These are phyloP conservation scores for Epichloe glyceriae DNA, from an alignment of 2,329 filamentous ascomycete genomes.

Conservation along the genomic window DNA sequence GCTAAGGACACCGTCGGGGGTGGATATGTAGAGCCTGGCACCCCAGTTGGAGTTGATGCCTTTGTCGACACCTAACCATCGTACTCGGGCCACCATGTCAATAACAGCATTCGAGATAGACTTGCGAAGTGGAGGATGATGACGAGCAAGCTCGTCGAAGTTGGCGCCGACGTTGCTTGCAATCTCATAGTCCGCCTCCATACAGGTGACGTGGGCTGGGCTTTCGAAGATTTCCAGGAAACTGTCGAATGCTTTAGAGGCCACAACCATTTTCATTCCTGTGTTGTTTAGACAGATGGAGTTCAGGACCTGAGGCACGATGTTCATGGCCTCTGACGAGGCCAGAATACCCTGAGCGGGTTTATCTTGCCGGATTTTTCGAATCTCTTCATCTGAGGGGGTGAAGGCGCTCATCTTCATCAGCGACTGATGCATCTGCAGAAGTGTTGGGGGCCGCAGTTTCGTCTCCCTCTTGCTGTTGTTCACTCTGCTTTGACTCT, in stretches of 20 bases:
- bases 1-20: conserved; percentile 40
- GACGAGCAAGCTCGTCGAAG: conserved; percentile 88
- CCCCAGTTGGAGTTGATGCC: conserved; percentile 60
- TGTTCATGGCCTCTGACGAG: conserved; percentile 77
- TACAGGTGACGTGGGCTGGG: conserved; percentile 70
- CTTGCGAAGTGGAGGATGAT: conserved; percentile 73
- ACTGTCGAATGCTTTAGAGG: conserved; percentile 67
- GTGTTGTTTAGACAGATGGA: conserved; percentile 85
- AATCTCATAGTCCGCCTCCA: conserved; percentile 60
- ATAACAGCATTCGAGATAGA: conserved; percentile 76
- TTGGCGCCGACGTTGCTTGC: conserved; percentile 63
- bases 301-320: conserved; percentile 77
- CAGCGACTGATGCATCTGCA: conserved; percentile 24
- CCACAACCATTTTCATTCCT: conserved; percentile 77
- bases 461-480: conserved; percentile 21
- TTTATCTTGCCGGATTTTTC: conserved; percentile 27
- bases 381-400: conserved; percentile 36
- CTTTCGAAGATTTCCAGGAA: conserved; percentile 98
- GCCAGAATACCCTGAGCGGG: conserved; percentile 66
- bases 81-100: conserved; percentile 76
- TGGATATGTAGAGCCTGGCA: conserved; percentile 59
- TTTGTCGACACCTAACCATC: conserved; percentile 57
- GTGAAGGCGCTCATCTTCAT: conserved; percentile 33
- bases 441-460: conserved; percentile 26
- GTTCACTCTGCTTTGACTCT: conserved; percentile 17